phyloP scores from a whole-genome alignment of 768 basidiomycete species.

The Hemileccinum rubropunctum region DNA sequence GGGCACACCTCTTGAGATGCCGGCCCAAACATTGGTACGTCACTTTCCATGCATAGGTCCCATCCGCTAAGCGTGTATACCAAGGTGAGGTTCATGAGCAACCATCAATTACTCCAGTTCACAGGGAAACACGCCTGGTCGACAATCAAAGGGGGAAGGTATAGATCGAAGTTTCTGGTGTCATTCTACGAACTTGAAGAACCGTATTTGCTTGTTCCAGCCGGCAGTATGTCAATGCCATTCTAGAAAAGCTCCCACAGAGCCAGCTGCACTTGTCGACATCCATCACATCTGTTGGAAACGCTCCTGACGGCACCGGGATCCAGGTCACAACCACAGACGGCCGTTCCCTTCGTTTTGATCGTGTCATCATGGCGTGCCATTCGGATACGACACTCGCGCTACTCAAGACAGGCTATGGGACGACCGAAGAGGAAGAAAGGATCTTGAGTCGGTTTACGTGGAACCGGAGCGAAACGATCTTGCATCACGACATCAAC shows the following conservation, averaged over 20 bases:
- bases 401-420: slow-evolving; percentile 45
- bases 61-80: background rate
- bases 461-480: slow-evolving; percentile 67
- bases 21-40: slow-evolving; percentile 59
- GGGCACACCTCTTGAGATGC: slow-evolving; percentile 77
- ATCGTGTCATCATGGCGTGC: slow-evolving; percentile 72
- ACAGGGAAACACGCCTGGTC: slow-evolving; percentile 70
- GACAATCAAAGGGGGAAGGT: slow-evolving; percentile 74
- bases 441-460: slow-evolving; percentile 53
- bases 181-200: no score
- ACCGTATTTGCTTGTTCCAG: slow-evolving; percentile 29
- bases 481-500: slow-evolving; percentile 61
- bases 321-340: slow-evolving; percentile 47
- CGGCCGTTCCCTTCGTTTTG: slow-evolving; percentile 49
- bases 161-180: slow-evolving; percentile 8
- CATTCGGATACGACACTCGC: slow-evolving; percentile 64
- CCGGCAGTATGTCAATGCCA: slow-evolving; percentile 62
- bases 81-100: slow-evolving; percentile 68
- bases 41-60: background rate
- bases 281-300: slow-evolving; percentile 47
- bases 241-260: slow-evolving; percentile 52
- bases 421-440: slow-evolving; percentile 50
- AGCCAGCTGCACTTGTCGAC: slow-evolving; percentile 58
- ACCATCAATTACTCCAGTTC: slow-evolving; percentile 72
- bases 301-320: slow-evolving; percentile 10